Conservation (phyloP, 352 stramenopile genomes). For the Thalassiosira allenii region DNA sequence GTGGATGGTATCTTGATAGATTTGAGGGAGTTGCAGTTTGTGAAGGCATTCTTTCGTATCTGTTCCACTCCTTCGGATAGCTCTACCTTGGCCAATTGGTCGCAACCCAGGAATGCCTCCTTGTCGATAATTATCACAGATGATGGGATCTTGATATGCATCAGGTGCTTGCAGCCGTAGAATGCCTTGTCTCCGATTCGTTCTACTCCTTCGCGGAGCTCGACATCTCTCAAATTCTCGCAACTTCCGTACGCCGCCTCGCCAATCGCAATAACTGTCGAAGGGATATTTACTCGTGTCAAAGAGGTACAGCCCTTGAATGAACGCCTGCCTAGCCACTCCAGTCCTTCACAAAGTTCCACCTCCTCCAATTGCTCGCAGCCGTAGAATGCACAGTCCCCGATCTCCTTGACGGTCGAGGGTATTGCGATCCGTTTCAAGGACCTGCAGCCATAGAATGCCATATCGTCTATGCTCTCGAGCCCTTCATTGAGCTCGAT, state of each 20-base stretch:
- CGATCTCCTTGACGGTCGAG: not conserved
- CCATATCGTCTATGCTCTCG: not conserved
- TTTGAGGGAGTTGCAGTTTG: not conserved
- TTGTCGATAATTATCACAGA: not conserved
- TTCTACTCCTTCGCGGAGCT: not conserved
- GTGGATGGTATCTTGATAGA: not conserved
- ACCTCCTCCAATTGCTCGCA: not conserved
- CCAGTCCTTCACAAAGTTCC: not conserved
- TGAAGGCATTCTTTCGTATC: constrained; percentile 26
- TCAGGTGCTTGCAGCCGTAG: not conserved
- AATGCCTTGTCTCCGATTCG: not conserved
- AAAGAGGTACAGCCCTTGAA: too few species aligned
- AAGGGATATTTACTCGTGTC: too few species aligned
- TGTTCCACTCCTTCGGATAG: not conserved
- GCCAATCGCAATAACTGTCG: too few species aligned
- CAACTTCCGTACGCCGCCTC: too few species aligned
- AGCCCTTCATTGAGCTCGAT: not conserved
- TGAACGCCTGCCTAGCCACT: too few species aligned
- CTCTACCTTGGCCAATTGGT: not conserved
- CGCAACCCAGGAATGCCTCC: not conserved
- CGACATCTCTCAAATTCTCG: not conserved
- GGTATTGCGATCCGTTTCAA: not conserved
- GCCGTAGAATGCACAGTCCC: not conserved
- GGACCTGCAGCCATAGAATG: not conserved
- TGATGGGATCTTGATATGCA: not conserved